Evolutionary conservation across 208 protist species (phyloP), one percentile per base, ranked within the genome.

Genomic region (Trypanosoma vivax): DNA sequence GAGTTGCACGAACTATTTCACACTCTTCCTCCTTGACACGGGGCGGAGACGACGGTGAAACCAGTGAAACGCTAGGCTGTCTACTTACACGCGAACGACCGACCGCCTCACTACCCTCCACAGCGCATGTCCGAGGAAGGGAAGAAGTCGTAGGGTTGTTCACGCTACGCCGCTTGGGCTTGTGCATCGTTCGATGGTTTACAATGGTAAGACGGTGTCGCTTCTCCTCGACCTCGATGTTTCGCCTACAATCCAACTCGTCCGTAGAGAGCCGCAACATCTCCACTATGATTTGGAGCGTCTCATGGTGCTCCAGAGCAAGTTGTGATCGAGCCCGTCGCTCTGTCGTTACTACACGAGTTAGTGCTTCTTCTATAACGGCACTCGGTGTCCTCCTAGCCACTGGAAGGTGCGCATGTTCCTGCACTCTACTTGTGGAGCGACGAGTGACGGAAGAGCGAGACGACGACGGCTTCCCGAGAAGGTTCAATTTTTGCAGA

Each of bases 401-500:
- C n/a, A 62, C 1, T 18, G 40, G 30, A 35, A 81, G 13, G 5
- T 40, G 45, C 31, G 61, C 19, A 58, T 84, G 80, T 31, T 77
- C 72, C 2, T 63, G 56, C 1, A 88, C 41, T 49, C 74, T 65
- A 46, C 60, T 73, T 18, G 86, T 49, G 11, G 68, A 59, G 34
- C 52, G 53, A 7, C 43, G 28, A 16, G 18, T 23, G 5, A 28
- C 49, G n/a, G 65, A 50, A 39, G 52, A 45, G 2, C 47, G 51
- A 6, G 54, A 42, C 2, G 47, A 40, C 13, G 64, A 58, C 25
- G 45, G 52, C 5, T 53, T 25, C 30, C 88, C 85, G 0, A 90
- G 61, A 0, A 92, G 34, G 46, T 88, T 74, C 23, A 94, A 62
- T 62, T 90, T 92, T 31, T 90, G 75, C 16, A 88, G 60, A 14